Evolutionary conservation across 345 rosid species (phyloP).

Genomic region (Eucalyptus erythrocorys): DNA sequence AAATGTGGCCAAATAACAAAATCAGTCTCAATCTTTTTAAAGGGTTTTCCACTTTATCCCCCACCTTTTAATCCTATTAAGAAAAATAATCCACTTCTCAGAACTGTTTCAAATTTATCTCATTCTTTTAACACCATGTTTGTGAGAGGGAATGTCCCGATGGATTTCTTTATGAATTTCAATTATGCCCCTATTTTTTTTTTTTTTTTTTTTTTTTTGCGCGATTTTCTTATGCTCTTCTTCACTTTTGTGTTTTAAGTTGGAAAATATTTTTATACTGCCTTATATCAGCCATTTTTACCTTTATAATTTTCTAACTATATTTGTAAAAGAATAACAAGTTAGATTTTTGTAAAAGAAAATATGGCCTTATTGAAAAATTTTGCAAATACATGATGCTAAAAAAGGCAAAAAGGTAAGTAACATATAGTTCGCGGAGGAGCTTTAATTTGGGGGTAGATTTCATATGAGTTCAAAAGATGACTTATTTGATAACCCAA

Average conservation of each 20-base stretch:
- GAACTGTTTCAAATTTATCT: background rate
- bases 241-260: background rate
- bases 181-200: background rate
- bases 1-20: background rate
- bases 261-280: background rate
- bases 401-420: background rate
- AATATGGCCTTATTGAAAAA: background rate
- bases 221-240: background rate
- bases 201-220: background rate
- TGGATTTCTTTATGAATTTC: background rate
- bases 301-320: background rate
- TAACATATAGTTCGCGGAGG: background rate
- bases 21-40: background rate
- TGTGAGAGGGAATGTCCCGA: fast-evolving
- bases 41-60: background rate
- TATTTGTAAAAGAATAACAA: background rate
- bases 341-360: background rate
- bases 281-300: background rate
- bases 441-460: background rate
- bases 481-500: background rate
- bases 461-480: background rate
- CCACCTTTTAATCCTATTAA: background rate
- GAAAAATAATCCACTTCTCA: background rate
- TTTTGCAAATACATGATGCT: background rate
- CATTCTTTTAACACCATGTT: background rate